These are phyloP conservation scores for Tubosaeta sp. DNA, from an alignment of 768 basidiomycete species.

Conservation along the genomic window DNA sequence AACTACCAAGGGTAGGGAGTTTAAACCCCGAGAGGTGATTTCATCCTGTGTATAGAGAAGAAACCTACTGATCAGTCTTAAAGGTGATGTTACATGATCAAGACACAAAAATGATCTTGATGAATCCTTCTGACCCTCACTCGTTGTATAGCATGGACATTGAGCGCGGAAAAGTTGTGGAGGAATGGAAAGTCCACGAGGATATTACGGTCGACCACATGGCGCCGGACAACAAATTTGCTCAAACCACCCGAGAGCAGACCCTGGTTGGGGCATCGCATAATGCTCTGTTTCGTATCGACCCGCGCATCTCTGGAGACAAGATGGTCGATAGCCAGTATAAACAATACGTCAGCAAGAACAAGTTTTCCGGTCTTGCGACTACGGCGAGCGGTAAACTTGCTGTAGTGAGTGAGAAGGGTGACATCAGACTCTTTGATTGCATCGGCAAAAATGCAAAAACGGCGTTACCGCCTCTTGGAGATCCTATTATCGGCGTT, in stretches of 20 bases:
- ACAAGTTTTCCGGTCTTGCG: slow-evolving; percentile 88
- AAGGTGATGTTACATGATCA: slow-evolving; percentile 97
- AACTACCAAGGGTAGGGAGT: slow-evolving; percentile 75
- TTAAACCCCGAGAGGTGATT: slow-evolving; percentile 80
- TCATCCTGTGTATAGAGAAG: background rate
- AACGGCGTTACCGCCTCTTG: slow-evolving; percentile 91
- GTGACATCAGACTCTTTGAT: slow-evolving; percentile 94
- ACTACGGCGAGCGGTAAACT: slow-evolving; percentile 86
- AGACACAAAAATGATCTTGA: slow-evolving; percentile 92
- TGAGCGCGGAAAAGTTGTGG: slow-evolving; percentile 91
- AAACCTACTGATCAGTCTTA: slow-evolving; percentile 5
- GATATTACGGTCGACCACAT: slow-evolving; percentile 83
- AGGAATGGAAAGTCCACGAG: slow-evolving; percentile 98
- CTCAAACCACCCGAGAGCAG: slow-evolving; percentile 87
- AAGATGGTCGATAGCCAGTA: slow-evolving; percentile 93
- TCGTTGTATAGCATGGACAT: slow-evolving; percentile 90
- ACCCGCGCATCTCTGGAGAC: slow-evolving; percentile 87
- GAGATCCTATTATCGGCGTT: slow-evolving; percentile 91
- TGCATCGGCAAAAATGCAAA: slow-evolving; percentile 98
- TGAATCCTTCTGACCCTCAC: slow-evolving; percentile 76
- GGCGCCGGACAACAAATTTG: slow-evolving; percentile 91
- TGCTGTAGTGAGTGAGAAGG: slow-evolving; percentile 94
- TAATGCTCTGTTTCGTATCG: slow-evolving; percentile 96
- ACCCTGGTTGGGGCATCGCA: slow-evolving; percentile 91
- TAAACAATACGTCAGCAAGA: slow-evolving; percentile 95